phyloP scores from a whole-genome alignment of 2,329 filamentous ascomycete species.

The Chaetomium sp. region DNA sequence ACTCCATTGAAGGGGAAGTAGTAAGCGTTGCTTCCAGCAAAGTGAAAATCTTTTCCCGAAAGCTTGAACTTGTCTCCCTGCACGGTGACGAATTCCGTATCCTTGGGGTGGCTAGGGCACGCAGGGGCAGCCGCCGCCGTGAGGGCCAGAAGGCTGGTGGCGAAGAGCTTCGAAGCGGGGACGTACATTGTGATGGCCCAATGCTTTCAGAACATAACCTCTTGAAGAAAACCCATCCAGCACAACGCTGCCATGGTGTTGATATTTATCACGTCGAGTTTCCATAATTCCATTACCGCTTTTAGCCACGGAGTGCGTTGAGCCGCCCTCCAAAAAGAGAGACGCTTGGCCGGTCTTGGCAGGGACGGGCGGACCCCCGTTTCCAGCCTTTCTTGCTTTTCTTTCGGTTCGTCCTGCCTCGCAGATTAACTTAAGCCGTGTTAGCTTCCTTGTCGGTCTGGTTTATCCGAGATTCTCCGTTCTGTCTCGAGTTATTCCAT shows the following conservation, averaged over 20 bases:
- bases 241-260: neutral
- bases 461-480: neutral
- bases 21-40: conserved; percentile 60
- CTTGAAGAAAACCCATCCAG: neutral
- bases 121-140: conserved; percentile 27
- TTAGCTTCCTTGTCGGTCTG: neutral
- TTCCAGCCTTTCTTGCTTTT: neutral
- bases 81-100: conserved; percentile 50
- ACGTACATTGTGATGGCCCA: conserved; percentile 20
- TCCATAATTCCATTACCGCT: neutral
- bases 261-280: conserved; percentile 6
- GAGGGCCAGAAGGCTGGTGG: conserved; percentile 25
- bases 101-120: conserved; percentile 8
- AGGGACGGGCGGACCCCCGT: neutral
- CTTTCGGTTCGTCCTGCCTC: neutral
- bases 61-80: conserved; percentile 55
- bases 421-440: neutral
- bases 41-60: conserved; percentile 58
- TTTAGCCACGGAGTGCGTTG: conserved; percentile 20
- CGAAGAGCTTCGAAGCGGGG: conserved; percentile 22
- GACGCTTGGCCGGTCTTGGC: conserved; percentile 15
- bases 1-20: conserved; percentile 59
- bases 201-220: neutral
- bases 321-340: conserved; percentile 18
- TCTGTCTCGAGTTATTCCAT: neutral